A percentile compares a stretch with the other conserved stretches of the same genome.
These are phyloP conservation scores for Candida gigantensis DNA, from an alignment of 1,139 yeast genomes.

Conservation along the genomic window DNA sequence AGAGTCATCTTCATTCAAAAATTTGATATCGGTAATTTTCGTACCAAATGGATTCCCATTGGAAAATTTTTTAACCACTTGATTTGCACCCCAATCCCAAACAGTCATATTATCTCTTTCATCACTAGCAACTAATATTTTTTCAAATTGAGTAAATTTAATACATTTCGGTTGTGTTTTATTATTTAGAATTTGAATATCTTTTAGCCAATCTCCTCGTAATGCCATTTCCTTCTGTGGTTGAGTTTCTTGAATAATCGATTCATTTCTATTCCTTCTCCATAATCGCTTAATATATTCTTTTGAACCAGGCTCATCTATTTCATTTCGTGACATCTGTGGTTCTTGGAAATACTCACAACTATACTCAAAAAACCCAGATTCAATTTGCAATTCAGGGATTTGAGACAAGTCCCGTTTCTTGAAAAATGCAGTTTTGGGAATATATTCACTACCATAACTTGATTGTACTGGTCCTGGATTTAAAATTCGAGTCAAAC, in stretches of 20 bases:
- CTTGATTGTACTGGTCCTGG: conserved; percentile 46
- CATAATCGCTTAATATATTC: conserved; percentile 82
- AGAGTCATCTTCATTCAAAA: conserved; percentile 87
- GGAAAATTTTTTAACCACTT: conserved; percentile 65
- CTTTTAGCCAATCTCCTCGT: conserved; percentile 82
- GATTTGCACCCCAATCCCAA: conserved; percentile 81
- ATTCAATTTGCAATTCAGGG: conserved; percentile 60
- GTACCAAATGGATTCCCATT: conserved; percentile 89
- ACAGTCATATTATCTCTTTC: conserved; percentile 82
- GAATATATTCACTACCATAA: conserved; percentile 52
- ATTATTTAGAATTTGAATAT: conserved; percentile 64
- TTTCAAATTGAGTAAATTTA: conserved; percentile 88
- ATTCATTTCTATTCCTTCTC: conserved; percentile 88
- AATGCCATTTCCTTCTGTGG: conserved; percentile 83
- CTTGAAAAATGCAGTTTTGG: conserved; percentile 54
- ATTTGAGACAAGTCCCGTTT: conserved; percentile 35
- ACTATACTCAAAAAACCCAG: conserved; percentile 84
- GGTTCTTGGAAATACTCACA: conserved; percentile 96
- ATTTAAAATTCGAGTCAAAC: conserved; percentile 38
- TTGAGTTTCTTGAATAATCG: conserved; percentile 84
- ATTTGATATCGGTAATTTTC: conserved; percentile 80
- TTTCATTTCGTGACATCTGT: conserved; percentile 82
- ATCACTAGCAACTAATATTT: conserved; percentile 77
- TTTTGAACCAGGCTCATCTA: conserved; percentile 91
- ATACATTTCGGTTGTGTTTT: conserved; percentile 77